Percentiles rank a stretch among this genome's conserved stretches.
phyloP scores from a whole-genome alignment of 2,329 filamentous ascomycete genomes.

The Iodosphaeria phyllophila region DNA sequence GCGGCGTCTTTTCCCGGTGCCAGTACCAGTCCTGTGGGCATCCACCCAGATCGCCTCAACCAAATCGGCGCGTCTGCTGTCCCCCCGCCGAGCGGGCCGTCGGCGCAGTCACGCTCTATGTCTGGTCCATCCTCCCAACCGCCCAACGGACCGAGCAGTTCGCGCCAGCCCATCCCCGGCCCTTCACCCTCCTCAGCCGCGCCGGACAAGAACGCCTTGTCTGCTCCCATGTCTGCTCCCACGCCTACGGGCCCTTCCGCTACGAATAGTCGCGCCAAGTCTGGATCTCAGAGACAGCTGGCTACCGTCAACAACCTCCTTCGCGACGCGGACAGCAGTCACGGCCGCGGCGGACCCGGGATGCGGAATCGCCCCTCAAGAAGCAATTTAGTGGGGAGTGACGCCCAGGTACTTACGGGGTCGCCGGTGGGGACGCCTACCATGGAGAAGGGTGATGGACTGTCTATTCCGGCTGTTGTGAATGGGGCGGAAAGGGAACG shows the following conservation, averaged over 20 bases:
- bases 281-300: constrained; percentile 30
- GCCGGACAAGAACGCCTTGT: constrained; percentile 9
- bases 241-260: constrained; percentile 16
- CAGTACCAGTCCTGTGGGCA: constrained; percentile 8
- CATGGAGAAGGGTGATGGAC: constrained; percentile 13
- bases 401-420: constrained; percentile 36
- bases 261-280: constrained; percentile 15
- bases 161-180: constrained; percentile 10
- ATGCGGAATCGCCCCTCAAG: constrained; percentile 18
- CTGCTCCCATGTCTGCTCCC: constrained; percentile 11
- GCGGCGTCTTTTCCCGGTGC: constrained; percentile 9
- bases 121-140: constrained; percentile 13
- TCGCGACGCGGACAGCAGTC: constrained; percentile 28
- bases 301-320: constrained; percentile 40
- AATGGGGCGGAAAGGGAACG: constrained; percentile 14
- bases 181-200: constrained; percentile 6
- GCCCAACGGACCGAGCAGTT: constrained; percentile 10
- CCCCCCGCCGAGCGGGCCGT: constrained; percentile 7
- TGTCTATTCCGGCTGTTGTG: constrained; percentile 12
- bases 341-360: constrained; percentile 18
- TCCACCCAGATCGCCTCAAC: constrained; percentile 23
- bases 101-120: constrained; percentile 11
- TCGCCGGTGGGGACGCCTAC: constrained; percentile 29
- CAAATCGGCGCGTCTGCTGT: constrained; percentile 16
- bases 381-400: constrained; percentile 29